Conservation (phyloP, 2,329 filamentous ascomycete species). For the Fusarium siculi region DNA sequence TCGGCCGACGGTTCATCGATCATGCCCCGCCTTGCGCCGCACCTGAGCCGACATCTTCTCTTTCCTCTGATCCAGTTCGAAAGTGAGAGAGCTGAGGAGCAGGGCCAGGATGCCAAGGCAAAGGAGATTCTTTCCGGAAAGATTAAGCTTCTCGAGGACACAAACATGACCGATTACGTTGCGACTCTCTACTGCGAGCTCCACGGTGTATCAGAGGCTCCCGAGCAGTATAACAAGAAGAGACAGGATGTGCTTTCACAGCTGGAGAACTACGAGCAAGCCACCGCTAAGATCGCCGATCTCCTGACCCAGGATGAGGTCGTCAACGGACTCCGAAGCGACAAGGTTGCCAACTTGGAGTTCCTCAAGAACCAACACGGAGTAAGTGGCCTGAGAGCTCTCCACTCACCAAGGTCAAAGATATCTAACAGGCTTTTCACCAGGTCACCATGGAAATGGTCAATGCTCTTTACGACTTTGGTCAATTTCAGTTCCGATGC, state of each 20-base stretch:
- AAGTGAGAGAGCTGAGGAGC: constrained; percentile 82
- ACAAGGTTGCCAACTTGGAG: constrained; percentile 99
- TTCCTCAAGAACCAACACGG: constrained; percentile 97
- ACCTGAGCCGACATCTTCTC: constrained; percentile 95
- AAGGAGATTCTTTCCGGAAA: constrained; percentile 85
- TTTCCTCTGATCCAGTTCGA: constrained; percentile 96
- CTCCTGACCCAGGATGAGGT: constrained; percentile 90
- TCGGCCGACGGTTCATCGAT: constrained; percentile 78
- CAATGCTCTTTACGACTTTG: constrained; percentile 93
- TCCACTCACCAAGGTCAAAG: not conserved
- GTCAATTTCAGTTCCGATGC: constrained; percentile 97
- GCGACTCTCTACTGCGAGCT: constrained; percentile 91
- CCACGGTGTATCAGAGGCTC: constrained; percentile 79
- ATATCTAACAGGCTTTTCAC: constrained; percentile 30
- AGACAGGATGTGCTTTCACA: constrained; percentile 86
- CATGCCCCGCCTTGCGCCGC: constrained; percentile 86
- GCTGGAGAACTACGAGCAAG: constrained; percentile 85
- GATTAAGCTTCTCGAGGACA: constrained; percentile 93
- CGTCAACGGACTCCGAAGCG: constrained; percentile 87
- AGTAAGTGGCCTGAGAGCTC: constrained; percentile 60
- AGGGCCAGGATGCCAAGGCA: constrained; percentile 66
- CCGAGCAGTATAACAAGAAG: constrained; percentile 88
- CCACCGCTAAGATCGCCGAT: constrained; percentile 88
- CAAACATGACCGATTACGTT: constrained; percentile 99
- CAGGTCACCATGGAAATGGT: constrained; percentile 94